Base-by-base conservation (phyloP, 768 basidiomycete species). In the Sarcomyxa edulis region DNA sequence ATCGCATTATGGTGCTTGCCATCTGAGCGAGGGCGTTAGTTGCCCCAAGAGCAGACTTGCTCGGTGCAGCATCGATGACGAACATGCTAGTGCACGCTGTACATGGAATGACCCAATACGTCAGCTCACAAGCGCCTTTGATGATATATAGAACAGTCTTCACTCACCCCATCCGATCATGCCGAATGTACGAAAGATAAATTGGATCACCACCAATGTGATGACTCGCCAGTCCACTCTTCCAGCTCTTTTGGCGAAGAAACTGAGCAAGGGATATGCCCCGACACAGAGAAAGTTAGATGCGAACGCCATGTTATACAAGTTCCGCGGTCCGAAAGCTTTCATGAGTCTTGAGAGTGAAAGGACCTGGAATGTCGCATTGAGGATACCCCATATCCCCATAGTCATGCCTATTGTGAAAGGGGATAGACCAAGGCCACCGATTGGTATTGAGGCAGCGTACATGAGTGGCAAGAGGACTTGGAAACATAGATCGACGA, bases 1-100 rank as follows among this genome's bases (percentile, higher is more conserved):
- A 61, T 22, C 78, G 65, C 46, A 70, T 60, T 4, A 65, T 55
- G 1, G 71, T 74, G 3, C 64, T 62, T 6, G 68, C 51, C 51
- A 75, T 73, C 52, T 83, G 78, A 4, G 66, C 76, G 23, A 79
- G 43, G 2, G 77, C 76, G 43, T 76, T 78, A 10, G 66, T 65
- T 3, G 74, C 65, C 1, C 73, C 78, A 8, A 84, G 59, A 8
- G 71, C 53, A 0, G 60, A 52, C 1, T 61, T 56, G 18, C 49
- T 55, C 47, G 51, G 77, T 47, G 52, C 64, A 53, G 47, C 70
- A 61, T 49, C 70, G 56, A 54, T 74, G 42, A 58, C 66, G 51
- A 49, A 61, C 52, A 59, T 65, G 50, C 62, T 77, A 51, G 59
- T 66, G 55, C 53, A 67, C 64, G 44, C 80, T 81, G 63, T 28